These are phyloP conservation scores for Coriolopsis trogii DNA, from an alignment of 1,284 basidiomycete species.

Conservation along the genomic window DNA sequence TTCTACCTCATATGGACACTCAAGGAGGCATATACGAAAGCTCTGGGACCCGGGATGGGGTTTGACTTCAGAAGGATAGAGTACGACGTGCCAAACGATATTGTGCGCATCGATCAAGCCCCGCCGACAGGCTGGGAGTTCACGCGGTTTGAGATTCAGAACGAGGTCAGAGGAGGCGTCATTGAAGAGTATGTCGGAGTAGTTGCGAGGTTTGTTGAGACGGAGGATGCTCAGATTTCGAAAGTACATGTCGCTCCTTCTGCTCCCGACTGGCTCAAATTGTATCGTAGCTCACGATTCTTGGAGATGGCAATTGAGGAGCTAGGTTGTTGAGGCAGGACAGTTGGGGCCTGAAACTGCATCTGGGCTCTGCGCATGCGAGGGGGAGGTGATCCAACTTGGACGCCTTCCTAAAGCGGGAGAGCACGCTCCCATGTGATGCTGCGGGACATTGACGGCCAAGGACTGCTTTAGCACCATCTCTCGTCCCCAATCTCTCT, in stretches of 20 bases:
- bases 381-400: slow-evolving; percentile 1
- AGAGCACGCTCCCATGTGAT: slow-evolving; percentile 15
- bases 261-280: slow-evolving; percentile 25
- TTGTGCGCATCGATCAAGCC: slow-evolving; percentile 59
- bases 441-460: slow-evolving; percentile 6
- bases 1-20: slow-evolving; percentile 85
- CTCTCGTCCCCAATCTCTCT: slow-evolving; percentile 12
- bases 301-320: slow-evolving; percentile 42
- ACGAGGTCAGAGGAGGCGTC: slow-evolving; percentile 28
- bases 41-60: slow-evolving; percentile 77
- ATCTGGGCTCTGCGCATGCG: too few relatives aligned
- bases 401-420: slow-evolving; percentile 17
- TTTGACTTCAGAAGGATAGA: slow-evolving; percentile 78
- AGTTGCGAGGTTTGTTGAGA: slow-evolving; percentile 51
- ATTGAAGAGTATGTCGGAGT: slow-evolving; percentile 63
- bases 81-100: slow-evolving; percentile 55
- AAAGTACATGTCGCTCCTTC: neutral
- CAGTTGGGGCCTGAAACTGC: too few relatives aligned
- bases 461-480: slow-evolving; percentile 9
- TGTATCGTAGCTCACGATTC: slow-evolving; percentile 27
- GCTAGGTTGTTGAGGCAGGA: too few relatives aligned
- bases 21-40: slow-evolving; percentile 88
- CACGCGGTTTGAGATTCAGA: slow-evolving; percentile 53
- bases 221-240: neutral
- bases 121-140: slow-evolving; percentile 69